Evolutionary conservation across 2,329 filamentous ascomycete genomes (phyloP).

Genomic region (Ploettnerulaceae sp.): DNA sequence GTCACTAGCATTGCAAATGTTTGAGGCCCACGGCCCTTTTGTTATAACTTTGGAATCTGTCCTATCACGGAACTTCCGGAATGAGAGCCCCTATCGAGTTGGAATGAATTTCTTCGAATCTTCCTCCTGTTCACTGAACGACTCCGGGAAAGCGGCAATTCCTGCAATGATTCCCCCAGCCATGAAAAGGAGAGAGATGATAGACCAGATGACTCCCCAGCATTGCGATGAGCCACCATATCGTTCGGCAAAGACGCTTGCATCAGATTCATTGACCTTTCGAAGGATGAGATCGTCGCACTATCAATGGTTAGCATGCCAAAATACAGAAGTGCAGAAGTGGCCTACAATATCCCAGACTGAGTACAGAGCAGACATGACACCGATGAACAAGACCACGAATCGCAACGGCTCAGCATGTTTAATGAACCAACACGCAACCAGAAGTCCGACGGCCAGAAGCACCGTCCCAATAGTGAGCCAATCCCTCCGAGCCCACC

Average conservation of each 20-base stretch:
- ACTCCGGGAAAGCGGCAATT: slow-evolving; percentile 70
- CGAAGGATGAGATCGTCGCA: slow-evolving; percentile 76
- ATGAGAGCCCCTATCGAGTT: slow-evolving; percentile 13
- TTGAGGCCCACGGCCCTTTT: too few species aligned
- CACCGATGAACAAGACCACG: slow-evolving; percentile 74
- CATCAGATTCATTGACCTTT: slow-evolving; percentile 76
- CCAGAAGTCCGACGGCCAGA: slow-evolving; percentile 62
- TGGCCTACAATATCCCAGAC: slow-evolving; percentile 70
- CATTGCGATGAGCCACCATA: slow-evolving; percentile 77
- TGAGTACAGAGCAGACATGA: slow-evolving; percentile 76
- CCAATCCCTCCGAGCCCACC: slow-evolving; percentile 79
- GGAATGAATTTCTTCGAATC: slow-evolving; percentile 63
- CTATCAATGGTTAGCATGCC: slow-evolving; percentile 30
- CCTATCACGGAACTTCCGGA: too few species aligned
- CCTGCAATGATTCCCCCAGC: slow-evolving; percentile 68
- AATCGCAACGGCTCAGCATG: slow-evolving; percentile 71
- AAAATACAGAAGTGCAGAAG: not conserved
- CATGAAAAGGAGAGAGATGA: slow-evolving; percentile 70
- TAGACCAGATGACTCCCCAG: slow-evolving; percentile 75
- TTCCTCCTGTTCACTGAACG: slow-evolving; percentile 60
- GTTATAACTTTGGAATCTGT: too few species aligned
- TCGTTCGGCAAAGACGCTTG: slow-evolving; percentile 70
- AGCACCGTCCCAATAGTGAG: slow-evolving; percentile 68
- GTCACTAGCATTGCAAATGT: too few species aligned
- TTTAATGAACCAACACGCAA: slow-evolving; percentile 75